Evolutionary conservation across 495 filamentous ascomycete species (phyloP), one percentile per base, ranked within the genome.

Genomic region (Hyaloscypha hepaticicola): DNA sequence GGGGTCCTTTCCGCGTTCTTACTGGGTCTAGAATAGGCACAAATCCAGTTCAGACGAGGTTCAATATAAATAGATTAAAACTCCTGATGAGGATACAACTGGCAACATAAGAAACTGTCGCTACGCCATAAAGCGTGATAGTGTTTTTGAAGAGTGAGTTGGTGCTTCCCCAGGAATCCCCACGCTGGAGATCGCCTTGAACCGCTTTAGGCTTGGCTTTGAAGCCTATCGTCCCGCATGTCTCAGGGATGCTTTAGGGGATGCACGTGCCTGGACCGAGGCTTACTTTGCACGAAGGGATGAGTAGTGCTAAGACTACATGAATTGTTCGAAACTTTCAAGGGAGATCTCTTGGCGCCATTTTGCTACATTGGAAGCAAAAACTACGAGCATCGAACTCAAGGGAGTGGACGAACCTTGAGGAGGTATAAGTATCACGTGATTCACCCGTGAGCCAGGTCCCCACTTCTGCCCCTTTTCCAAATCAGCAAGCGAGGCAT

Each of bases 191-290:
- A 0, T 34, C 38, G 11, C 38, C 7, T 16, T 45, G 38, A 4
- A 45, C 38, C 38, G 38, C 38, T 45, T 45, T 45, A 16, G 38
- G 38, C 38, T 45, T 45, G 38, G 38, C 38, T 45, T 34, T 2
- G 38, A 45, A 45, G 38, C 38, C 38, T 45, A 45, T 45, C 38
- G 38, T 45, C 38, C 38, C 38, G 38, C 38, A 45, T 45, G 38
- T 34, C 31, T 34, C 31, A 34, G 31, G 38, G 38, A 9, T 45
- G 38, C 14, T 45, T 16, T 45, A 16, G 19, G 16, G 5, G 38
- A 1, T 45, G 38, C 38, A 7, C 12, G 38, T 45, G 38, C 38
- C 38, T 45, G 38, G 38, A 45, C 38, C 38, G 38, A 45, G 9
- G 38, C 12, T 16, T 45, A 16, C 4, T 9, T 16, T 16, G 38